phyloP scores from a whole-genome alignment of 768 basidiomycete species.

The Pleurotus tuber-regium region DNA sequence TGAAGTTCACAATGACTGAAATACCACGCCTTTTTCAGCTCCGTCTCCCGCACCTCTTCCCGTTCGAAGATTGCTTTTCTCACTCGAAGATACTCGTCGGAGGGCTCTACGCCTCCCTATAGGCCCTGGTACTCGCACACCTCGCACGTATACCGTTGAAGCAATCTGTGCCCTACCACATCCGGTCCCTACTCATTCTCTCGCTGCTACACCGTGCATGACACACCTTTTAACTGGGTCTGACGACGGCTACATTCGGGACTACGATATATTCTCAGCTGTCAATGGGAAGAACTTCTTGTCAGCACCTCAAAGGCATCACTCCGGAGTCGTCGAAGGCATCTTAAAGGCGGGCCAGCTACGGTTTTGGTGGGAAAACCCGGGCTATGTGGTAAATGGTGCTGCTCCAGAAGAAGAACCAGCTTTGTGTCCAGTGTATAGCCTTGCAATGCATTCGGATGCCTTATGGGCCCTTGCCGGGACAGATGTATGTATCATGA shows the following conservation, averaged over 20 bases:
- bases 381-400: slow-evolving; percentile 27
- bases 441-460: slow-evolving; percentile 88
- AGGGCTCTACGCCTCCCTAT: slow-evolving; percentile 34
- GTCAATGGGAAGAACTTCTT: slow-evolving; percentile 87
- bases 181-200: slow-evolving; percentile 83
- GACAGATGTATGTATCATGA: slow-evolving; percentile 70
- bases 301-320: slow-evolving; percentile 84
- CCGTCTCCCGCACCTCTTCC: slow-evolving; percentile 29
- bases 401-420: slow-evolving; percentile 45
- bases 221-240: slow-evolving; percentile 88
- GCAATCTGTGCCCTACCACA: slow-evolving; percentile 91
- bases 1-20: slow-evolving; percentile 18
- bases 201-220: slow-evolving; percentile 84
- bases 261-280: slow-evolving; percentile 88
- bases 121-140: slow-evolving; percentile 26
- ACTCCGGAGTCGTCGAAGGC: slow-evolving; percentile 89
- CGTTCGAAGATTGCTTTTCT: slow-evolving; percentile 42
- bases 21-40: slow-evolving; percentile 6
- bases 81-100: slow-evolving; percentile 55
- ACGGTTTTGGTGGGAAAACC: slow-evolving; percentile 91
- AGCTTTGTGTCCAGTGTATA: slow-evolving; percentile 75
- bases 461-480: slow-evolving; percentile 92
- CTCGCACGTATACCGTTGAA: slow-evolving; percentile 81
- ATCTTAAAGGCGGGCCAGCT: slow-evolving; percentile 87
- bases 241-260: slow-evolving; percentile 89